Conservation (phyloP, 75 land plant genomes). For the Cryptomeria japonica region DNA sequence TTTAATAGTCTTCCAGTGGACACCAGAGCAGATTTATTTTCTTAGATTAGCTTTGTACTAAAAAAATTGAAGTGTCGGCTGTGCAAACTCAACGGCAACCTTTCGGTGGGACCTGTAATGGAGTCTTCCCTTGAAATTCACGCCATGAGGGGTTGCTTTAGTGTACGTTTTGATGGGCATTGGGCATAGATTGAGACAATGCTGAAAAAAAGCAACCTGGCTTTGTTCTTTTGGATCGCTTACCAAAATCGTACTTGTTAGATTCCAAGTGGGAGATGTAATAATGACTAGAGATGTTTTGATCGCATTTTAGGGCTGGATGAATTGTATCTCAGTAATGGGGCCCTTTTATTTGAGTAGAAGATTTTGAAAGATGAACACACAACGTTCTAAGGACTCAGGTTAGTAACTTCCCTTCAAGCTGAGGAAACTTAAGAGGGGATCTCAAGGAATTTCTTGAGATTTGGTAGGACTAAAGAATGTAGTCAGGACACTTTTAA, state of each 20-base stretch:
- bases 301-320: background rate
- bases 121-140: constrained; percentile 4
- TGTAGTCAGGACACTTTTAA: background rate
- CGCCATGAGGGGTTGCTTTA: background rate
- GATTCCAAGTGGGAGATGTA: background rate
- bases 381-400: background rate
- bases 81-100: constrained; percentile 8
- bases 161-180: background rate
- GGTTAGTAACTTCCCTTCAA: background rate
- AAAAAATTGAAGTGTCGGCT: background rate
- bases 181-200: background rate
- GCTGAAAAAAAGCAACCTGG: background rate
- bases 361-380: background rate
- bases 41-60: background rate
- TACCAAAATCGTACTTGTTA: background rate
- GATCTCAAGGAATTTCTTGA: background rate
- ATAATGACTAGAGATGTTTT: background rate
- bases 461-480: background rate
- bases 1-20: background rate
- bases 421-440: background rate
- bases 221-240: background rate
- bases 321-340: background rate
- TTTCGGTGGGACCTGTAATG: background rate
- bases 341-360: too few relatives aligned
- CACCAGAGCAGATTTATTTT: background rate